Base-by-base conservation (phyloP, 495 filamentous ascomycete species). In the Podospora bellae-mahoneyi region DNA sequence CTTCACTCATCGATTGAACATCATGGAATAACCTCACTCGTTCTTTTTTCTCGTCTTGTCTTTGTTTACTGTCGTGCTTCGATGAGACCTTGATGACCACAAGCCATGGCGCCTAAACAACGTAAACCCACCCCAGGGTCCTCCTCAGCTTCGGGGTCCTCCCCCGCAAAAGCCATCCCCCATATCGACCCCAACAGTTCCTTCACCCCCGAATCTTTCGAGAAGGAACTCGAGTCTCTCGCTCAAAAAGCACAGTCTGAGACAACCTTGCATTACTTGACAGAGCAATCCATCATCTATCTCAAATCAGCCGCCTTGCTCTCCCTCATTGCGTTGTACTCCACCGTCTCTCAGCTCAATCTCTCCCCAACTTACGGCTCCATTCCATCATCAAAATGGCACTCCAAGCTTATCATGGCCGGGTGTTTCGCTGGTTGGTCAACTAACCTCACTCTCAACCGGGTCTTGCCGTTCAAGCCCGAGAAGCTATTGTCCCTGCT, bases 321-420 rank as follows among this genome's bases (percentile, higher is more conserved):
- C 68, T 68, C 85, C 26, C 84, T 95, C 58, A 84, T 88, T n/a
- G 93, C 91, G 1, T 75, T 90, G 59, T 90, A 86, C 68, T 91
- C 92, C 23, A 88, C 87, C 65, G 86, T 92, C 64, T 95, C 92
- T 27, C 84, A 90, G 71, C 80, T 92, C 68, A 87, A 84, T 5
- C 78, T 98, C 44, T 89, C 91, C 23, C 95, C 94, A 2, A 90
- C 94, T 23, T 98, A 96, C 79, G 94, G 94, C 26, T 85, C 88
- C 18, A 88, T 93, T 26, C 89, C 94, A 10, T 77, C 92, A 1
- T 84, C 86, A 13, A 83, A 89, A 72, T 90, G 89, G 77, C 93
- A 97, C 76, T 75, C 81, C 64, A 84, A 86, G 72, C 83, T 91
- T 20, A 83, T 91, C 58, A 86, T 84, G 66, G 78, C 84, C 9